Evolutionary conservation across 2,329 filamentous ascomycete species (phyloP).

Genomic region (Colletotrichum sp.): DNA sequence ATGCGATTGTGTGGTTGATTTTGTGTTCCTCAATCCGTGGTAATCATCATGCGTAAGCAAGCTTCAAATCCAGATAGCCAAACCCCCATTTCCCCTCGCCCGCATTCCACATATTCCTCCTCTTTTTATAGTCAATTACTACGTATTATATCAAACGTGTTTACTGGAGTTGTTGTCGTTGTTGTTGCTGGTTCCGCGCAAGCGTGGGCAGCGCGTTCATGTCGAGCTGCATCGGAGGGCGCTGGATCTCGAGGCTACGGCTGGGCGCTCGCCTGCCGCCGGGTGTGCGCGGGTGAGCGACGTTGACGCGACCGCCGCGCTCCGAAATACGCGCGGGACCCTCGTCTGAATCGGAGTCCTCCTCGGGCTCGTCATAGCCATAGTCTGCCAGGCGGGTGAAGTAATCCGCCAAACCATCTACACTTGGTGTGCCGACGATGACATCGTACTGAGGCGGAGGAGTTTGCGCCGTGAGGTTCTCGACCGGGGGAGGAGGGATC

Average conservation of each 20-base stretch:
- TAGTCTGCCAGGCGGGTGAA: constrained; percentile 81
- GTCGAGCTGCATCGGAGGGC: constrained; percentile 41
- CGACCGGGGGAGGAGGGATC: constrained; percentile 68
- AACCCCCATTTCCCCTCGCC: not conserved
- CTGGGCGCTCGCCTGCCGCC: constrained; percentile 58
- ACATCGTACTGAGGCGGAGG: constrained; percentile 86
- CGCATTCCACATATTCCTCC: not conserved
- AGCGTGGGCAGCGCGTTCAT: constrained; percentile 26
- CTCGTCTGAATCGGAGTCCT: constrained; percentile 54
- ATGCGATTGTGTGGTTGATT: not conserved
- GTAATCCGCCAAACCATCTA: constrained; percentile 82
- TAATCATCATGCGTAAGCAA: not conserved
- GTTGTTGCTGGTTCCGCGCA: not conserved
- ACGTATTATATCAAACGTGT: not conserved
- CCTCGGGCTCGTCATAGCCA: constrained; percentile 50
- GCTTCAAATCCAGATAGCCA: not conserved
- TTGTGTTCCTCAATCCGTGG: not conserved
- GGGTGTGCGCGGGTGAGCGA: constrained; percentile 61
- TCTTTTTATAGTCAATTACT: not conserved
- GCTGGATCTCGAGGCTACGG: constrained; percentile 60
- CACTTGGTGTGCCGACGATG: constrained; percentile 72
- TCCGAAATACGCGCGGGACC: constrained; percentile 51
- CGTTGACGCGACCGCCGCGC: constrained; percentile 60
- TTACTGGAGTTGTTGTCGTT: not conserved
- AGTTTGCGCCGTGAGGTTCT: constrained; percentile 60